Evolutionary conservation across 2,329 filamentous ascomycete genomes (phyloP).

Genomic region (Paradendryphiella salina): DNA sequence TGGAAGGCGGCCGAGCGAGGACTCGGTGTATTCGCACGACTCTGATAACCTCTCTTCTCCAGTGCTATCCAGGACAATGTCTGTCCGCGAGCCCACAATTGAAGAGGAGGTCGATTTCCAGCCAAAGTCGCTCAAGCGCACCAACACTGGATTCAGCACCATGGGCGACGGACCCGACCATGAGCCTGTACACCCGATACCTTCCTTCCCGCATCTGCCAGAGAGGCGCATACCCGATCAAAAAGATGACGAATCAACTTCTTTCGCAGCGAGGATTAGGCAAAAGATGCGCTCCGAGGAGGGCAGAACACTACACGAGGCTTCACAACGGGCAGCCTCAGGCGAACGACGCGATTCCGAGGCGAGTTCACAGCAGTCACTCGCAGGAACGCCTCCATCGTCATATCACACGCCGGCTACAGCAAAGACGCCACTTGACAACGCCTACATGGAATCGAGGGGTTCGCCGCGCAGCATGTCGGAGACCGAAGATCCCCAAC

Average conservation of each 20-base stretch:
- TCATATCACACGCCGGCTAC: slow-evolving; percentile 21
- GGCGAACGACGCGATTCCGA: slow-evolving; percentile 34
- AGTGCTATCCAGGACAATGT: slow-evolving; percentile 25
- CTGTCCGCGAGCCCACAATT: slow-evolving; percentile 34
- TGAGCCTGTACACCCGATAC: slow-evolving; percentile 53
- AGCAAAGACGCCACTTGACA: slow-evolving; percentile 29
- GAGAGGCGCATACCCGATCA: slow-evolving; percentile 23
- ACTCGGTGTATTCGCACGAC: slow-evolving; percentile 40
- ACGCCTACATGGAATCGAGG: slow-evolving; percentile 15
- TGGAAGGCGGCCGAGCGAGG: slow-evolving; percentile 32
- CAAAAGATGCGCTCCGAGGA: slow-evolving; percentile 59
- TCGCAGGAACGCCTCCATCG: slow-evolving; percentile 34
- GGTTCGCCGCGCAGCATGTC: slow-evolving; percentile 20
- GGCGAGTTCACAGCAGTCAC: slow-evolving; percentile 32
- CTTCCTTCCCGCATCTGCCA: slow-evolving; percentile 36
- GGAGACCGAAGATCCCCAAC: slow-evolving; percentile 35
- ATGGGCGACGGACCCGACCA: slow-evolving; percentile 23
- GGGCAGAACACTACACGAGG: slow-evolving; percentile 55
- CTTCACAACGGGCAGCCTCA: slow-evolving; percentile 33
- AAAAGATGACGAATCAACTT: slow-evolving; percentile 44
- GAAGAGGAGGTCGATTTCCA: slow-evolving; percentile 55
- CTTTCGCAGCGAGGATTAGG: slow-evolving; percentile 52
- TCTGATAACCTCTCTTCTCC: slow-evolving; percentile 34
- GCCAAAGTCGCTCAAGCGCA: slow-evolving; percentile 60
- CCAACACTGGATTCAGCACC: slow-evolving; percentile 58